A percentile compares a stretch with the other conserved stretches of the same genome.
Evolutionary conservation across 129 eudicot genomes (phyloP).

Genomic region (Heracleum sosnowskyi): DNA sequence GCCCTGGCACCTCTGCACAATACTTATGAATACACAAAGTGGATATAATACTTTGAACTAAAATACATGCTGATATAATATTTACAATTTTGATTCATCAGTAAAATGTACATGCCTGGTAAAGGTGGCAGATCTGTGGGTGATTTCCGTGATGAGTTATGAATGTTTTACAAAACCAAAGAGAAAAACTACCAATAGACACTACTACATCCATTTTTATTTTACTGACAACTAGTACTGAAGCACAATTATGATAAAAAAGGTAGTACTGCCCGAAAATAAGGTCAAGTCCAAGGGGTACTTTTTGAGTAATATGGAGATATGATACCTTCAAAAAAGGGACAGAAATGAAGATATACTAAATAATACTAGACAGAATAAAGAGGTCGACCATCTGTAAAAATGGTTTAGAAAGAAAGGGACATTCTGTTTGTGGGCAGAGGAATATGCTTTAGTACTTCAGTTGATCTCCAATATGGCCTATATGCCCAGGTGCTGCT

Average conservation of each 20-base stretch:
- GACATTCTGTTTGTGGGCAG: no score
- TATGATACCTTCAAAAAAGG: no score
- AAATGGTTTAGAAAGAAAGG: no score
- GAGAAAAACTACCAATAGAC: neutral
- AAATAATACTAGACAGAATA: no score
- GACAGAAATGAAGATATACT: no score
- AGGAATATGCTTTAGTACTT: no score
- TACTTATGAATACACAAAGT: neutral
- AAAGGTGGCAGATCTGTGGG: neutral
- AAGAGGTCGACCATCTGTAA: no score
- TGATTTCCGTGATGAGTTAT: neutral
- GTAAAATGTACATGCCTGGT: neutral
- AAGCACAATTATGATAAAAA: neutral
- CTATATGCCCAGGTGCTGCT: no score
- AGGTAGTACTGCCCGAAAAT: no score
- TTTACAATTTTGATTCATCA: neutral
- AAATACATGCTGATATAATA: neutral
- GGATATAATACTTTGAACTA: neutral
- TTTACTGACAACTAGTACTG: neutral
- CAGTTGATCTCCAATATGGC: no score
- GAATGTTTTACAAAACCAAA: neutral
- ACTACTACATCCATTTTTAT: neutral
- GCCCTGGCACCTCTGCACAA: constrained; percentile 34
- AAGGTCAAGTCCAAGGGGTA: no score
- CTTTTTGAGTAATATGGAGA: no score